Conservation (phyloP, 2,329 filamentous ascomycete genomes). For the Xylariaceae sp. region DNA sequence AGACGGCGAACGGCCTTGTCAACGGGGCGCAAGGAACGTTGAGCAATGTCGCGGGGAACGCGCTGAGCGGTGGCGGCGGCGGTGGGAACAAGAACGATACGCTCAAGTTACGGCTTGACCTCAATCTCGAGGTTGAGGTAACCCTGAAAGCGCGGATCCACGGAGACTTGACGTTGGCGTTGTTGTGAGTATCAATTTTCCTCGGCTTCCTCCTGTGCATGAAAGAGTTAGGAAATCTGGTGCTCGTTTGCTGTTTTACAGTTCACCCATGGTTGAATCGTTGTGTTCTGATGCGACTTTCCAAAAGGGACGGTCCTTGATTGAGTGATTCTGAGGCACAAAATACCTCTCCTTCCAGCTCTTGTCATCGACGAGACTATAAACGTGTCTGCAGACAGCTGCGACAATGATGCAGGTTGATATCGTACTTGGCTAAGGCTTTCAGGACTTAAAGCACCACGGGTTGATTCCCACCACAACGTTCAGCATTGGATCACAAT, state of each 20-base stretch:
- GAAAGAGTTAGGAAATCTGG: no score
- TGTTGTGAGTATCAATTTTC: constrained; percentile 46
- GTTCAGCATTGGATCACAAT: neutral
- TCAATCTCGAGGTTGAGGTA: constrained; percentile 80
- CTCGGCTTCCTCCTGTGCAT: constrained; percentile 4
- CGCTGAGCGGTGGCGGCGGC: constrained; percentile 32
- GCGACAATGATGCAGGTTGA: no score
- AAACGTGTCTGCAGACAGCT: no score
- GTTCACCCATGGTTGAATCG: no score
- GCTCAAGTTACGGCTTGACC: constrained; percentile 66
- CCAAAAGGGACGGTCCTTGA: neutral
- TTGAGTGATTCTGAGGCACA: neutral
- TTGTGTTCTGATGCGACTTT: neutral
- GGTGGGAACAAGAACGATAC: constrained; percentile 50
- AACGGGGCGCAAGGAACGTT: constrained; percentile 28
- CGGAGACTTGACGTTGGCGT: constrained; percentile 72
- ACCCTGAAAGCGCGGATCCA: constrained; percentile 82
- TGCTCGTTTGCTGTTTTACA: no score
- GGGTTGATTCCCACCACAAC: neutral
- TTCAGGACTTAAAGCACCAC: neutral
- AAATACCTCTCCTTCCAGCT: neutral
- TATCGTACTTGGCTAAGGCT: neutral
- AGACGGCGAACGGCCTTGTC: constrained; percentile 30
- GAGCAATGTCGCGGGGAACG: constrained; percentile 26
- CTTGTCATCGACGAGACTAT: no score